A percentile compares a stretch with the other conserved stretches of the same genome.
Conservation (phyloP, 2,329 filamentous ascomycete genomes). For the Ceratocystis cacaofunesta region DNA sequence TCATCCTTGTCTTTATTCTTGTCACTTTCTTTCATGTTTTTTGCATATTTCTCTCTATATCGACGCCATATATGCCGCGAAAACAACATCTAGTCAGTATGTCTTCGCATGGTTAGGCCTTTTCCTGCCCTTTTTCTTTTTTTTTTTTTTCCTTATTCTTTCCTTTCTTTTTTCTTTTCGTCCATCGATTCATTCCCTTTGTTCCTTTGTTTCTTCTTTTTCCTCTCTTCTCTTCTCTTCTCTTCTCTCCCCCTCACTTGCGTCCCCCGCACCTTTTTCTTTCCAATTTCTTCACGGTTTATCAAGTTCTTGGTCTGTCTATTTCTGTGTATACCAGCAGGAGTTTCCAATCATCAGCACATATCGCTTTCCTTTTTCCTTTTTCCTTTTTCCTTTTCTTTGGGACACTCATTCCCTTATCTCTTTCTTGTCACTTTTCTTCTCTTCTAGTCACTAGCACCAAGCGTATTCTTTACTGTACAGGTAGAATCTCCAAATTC, state of each 20-base stretch:
- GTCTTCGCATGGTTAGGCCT: background rate
- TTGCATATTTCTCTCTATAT: background rate
- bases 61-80: background rate
- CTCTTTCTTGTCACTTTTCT: conserved; percentile 4
- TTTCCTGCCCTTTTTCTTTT: background rate
- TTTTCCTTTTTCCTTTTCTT: background rate
- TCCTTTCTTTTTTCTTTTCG: background rate
- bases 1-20: background rate
- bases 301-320: conserved; percentile 1
- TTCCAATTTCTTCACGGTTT: background rate
- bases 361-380: background rate
- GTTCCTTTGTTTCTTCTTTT: background rate
- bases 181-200: background rate
- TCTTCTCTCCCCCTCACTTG: background rate
- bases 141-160: background rate
- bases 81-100: background rate
- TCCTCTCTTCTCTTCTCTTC: background rate
- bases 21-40: background rate
- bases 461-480: background rate
- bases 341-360: background rate
- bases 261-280: background rate
- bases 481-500: background rate
- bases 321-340: conserved; percentile 6
- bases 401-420: background rate
- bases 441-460: conserved; percentile 1